A percentile compares a stretch with the other conserved stretches of the same genome.
Conservation (phyloP, 139 green algal species). For the Tetraselmis striata region DNA sequence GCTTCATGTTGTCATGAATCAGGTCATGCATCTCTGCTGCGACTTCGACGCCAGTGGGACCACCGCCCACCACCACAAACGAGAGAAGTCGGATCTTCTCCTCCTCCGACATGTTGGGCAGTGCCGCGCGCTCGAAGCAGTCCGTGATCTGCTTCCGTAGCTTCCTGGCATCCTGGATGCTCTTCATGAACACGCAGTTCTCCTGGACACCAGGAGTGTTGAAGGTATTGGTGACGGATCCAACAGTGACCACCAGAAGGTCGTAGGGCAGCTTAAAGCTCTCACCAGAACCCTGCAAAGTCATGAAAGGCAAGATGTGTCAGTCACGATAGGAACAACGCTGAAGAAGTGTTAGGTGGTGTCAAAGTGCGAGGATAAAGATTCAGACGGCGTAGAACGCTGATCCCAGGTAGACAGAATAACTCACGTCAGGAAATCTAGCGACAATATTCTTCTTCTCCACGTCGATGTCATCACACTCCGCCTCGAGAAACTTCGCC, state of each 20-base stretch:
- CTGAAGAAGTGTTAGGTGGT: no score
- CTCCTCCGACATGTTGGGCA: slow-evolving; percentile 53
- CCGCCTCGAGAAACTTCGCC: slow-evolving; percentile 83
- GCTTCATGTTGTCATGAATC: slow-evolving; percentile 51
- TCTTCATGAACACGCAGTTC: slow-evolving; percentile 84
- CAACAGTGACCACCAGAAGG: slow-evolving; percentile 62
- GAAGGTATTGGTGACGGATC: slow-evolving; percentile 90
- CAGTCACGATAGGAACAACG: no score
- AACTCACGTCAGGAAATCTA: slow-evolving; percentile 76
- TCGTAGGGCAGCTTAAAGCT: slow-evolving; percentile 87
- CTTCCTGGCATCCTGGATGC: slow-evolving; percentile 67
- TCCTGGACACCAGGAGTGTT: slow-evolving; percentile 76
- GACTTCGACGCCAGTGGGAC: slow-evolving; percentile 87
- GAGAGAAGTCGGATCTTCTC: slow-evolving; percentile 75
- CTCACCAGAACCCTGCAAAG: no score
- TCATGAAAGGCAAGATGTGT: no score
- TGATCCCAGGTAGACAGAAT: no score
- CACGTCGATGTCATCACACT: slow-evolving; percentile 69
- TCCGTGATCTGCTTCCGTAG: slow-evolving; percentile 69
- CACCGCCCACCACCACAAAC: slow-evolving; percentile 85
- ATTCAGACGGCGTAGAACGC: no score
- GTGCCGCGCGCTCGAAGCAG: slow-evolving; percentile 83
- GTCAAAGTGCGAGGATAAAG: no score
- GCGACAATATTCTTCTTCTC: slow-evolving; percentile 65
- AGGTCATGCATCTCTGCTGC: slow-evolving; percentile 87